These are phyloP conservation scores for Penicillium flavigenum DNA, from an alignment of 495 filamentous ascomycete species.

Conservation along the genomic window DNA sequence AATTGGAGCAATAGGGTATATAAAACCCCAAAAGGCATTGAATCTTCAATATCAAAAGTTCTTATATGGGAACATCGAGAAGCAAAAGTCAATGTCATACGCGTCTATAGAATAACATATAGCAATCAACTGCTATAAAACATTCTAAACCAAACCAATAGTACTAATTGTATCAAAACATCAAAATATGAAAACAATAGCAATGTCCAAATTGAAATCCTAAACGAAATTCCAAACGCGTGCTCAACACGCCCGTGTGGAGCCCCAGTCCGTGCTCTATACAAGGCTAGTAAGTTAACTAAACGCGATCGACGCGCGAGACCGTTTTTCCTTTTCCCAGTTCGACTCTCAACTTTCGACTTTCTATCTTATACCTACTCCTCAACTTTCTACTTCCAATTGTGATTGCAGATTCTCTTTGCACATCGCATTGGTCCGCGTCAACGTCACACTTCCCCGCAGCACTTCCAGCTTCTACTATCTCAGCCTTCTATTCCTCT, in stretches of 20 bases:
- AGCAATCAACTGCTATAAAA: background rate
- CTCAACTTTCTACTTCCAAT: background rate
- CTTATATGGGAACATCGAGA: background rate
- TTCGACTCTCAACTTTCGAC: conserved; percentile 6
- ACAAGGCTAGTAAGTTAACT: conserved; percentile 32
- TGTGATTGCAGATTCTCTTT: background rate
- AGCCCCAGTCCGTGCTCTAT: conserved; percentile 33
- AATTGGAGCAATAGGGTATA: background rate
- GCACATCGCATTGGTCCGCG: background rate
- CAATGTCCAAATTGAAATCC: conserved; percentile 6
- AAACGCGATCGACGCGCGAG: conserved; percentile 35
- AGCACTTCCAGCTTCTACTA: background rate
- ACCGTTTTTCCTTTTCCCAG: conserved; percentile 19
- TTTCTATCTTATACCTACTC: background rate
- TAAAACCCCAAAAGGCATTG: background rate
- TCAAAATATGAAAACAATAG: background rate
- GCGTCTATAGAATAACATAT: background rate
- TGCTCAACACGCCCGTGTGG: conserved; percentile 33
- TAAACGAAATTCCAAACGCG: conserved; percentile 26
- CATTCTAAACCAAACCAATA: background rate
- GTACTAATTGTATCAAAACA: background rate
- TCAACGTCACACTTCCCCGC: conserved; percentile 7
- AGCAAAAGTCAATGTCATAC: background rate
- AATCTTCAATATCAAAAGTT: background rate
- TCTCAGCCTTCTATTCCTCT: background rate